Percentiles rank a stretch among this genome's conserved stretches.
phyloP scores from a whole-genome alignment of 208 protist species.

The Spongospora subterranea region DNA sequence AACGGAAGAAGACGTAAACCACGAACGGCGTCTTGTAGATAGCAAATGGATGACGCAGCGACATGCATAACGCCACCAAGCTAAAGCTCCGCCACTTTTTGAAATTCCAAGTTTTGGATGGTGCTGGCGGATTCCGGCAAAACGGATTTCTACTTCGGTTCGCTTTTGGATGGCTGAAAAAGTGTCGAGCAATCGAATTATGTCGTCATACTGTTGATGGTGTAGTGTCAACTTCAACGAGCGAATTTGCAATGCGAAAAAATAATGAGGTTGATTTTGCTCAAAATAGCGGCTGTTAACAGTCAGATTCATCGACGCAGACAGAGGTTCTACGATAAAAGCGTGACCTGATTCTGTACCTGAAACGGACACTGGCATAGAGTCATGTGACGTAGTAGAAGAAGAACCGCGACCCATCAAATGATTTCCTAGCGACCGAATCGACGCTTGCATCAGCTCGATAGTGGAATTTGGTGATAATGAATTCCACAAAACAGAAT shows the following conservation, averaged over 20 bases:
- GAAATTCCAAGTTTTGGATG: background rate
- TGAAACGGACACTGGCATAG: background rate
- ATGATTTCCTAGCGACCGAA: background rate
- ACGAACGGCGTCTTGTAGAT: background rate
- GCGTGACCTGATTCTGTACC: background rate
- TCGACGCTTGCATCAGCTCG: background rate
- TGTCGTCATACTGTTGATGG: conserved; percentile 25
- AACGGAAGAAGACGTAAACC: background rate
- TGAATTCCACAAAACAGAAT: background rate
- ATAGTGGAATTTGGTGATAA: background rate
- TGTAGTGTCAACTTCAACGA: background rate
- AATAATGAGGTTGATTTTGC: conserved; percentile 2
- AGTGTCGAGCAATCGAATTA: background rate
- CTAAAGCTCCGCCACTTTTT: background rate
- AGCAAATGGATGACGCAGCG: conserved; percentile 6
- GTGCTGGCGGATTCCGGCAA: background rate
- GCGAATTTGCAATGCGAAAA: conserved; percentile 34
- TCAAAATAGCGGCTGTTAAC: conserved; percentile 48
- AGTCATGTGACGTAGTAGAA: background rate
- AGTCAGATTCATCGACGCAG: conserved; percentile 7
- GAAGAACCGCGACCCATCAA: background rate
- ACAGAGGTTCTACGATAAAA: background rate
- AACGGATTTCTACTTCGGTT: conserved; percentile 4
- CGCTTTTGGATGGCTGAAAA: conserved; percentile 14
- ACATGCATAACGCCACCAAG: conserved; percentile 22